A percentile compares a stretch with the other conserved stretches of the same genome.
phyloP scores from a whole-genome alignment of 208 protist species.

The Trypanosoma caninum region DNA sequence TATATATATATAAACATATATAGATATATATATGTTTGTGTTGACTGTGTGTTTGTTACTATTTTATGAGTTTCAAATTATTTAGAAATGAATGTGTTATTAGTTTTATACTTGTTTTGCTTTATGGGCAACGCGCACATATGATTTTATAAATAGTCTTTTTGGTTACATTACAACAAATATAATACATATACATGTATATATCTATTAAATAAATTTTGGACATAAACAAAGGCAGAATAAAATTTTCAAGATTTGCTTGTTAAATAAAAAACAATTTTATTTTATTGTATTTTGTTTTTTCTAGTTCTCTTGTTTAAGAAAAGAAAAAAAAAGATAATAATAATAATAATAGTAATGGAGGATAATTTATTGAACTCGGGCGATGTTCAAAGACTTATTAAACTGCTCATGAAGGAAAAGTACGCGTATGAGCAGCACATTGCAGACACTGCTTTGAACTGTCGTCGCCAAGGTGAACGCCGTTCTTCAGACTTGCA shows the following conservation, averaged over 20 bases:
- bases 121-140: too few species aligned
- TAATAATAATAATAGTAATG: background rate
- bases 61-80: too few species aligned
- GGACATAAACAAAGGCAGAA: background rate
- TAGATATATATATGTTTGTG: too few species aligned
- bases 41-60: too few species aligned
- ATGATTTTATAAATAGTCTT: too few species aligned
- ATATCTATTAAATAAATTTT: background rate
- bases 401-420: constrained; percentile 14
- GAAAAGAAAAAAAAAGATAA: background rate
- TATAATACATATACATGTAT: too few species aligned
- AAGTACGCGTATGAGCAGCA: constrained; percentile 11
- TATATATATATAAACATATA: too few species aligned
- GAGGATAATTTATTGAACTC: constrained; percentile 4
- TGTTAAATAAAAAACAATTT: too few species aligned
- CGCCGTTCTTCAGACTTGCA: constrained; percentile 10
- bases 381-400: constrained; percentile 8
- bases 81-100: too few species aligned
- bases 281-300: constrained; percentile 1
- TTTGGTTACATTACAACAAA: too few species aligned
- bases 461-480: constrained; percentile 12
- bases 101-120: too few species aligned
- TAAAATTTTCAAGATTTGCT: too few species aligned
- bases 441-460: constrained; percentile 15
- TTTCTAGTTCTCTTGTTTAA: background rate